Evolutionary conservation across 371 early-diverging fungal genomes (phyloP).

Genomic region (Apophysomyces ossiformis): DNA sequence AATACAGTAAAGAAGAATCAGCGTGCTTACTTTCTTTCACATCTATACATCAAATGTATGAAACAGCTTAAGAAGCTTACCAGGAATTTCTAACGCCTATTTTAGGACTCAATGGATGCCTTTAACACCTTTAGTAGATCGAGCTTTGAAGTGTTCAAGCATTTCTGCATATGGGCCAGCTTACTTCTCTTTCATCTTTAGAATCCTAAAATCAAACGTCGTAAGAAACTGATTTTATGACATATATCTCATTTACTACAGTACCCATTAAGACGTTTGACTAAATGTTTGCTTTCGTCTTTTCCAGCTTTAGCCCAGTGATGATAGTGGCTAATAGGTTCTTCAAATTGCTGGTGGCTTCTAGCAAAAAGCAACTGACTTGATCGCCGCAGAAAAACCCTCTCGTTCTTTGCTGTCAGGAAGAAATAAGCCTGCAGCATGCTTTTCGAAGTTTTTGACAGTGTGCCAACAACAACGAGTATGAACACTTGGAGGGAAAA

Average conservation of each 20-base stretch:
- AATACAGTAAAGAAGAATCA: neutral
- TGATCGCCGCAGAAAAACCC: neutral
- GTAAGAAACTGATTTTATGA: too few species aligned
- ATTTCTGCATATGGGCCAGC: conserved; percentile 10
- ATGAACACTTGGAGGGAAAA: conserved; percentile 7
- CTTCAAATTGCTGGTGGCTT: neutral
- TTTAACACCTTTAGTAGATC: conserved; percentile 15
- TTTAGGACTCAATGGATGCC: conserved; percentile 11
- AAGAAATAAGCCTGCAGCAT: neutral
- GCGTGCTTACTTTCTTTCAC: neutral
- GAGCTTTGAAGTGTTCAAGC: conserved; percentile 11
- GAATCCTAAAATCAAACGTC: too few species aligned
- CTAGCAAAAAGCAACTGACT: neutral
- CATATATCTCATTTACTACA: too few species aligned
- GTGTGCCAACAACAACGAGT: conserved; percentile 7
- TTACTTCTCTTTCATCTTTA: conserved; percentile 9
- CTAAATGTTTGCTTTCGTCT: too few species aligned
- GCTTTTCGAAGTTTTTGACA: neutral
- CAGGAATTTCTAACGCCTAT: neutral
- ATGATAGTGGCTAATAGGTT: neutral
- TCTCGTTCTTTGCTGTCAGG: neutral
- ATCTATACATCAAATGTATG: conserved; percentile 7
- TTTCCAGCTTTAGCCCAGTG: too few species aligned
- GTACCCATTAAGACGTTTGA: too few species aligned
- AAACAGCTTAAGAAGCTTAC: neutral